Evolutionary conservation across 2,329 filamentous ascomycete genomes (phyloP), one percentile per base, ranked within the genome.

Genomic region (Fusarium lyarnte): DNA sequence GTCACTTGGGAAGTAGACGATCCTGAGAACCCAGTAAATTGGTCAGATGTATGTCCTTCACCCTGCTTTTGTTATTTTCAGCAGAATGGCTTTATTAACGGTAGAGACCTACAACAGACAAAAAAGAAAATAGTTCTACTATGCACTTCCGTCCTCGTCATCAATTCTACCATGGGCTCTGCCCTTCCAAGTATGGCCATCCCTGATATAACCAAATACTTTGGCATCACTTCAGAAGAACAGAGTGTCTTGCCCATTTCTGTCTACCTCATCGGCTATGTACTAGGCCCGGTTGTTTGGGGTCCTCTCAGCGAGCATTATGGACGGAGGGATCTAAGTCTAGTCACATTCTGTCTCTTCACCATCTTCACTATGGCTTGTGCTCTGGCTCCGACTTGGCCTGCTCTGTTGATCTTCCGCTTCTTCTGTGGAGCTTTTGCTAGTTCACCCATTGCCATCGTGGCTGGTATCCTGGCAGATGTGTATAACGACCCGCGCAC

Each of bases 141-240:
- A 31, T 84, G 87, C 1, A 86, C 87, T 3, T 88, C 90, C 81
- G 78, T 87, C 70, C 84, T 87, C 58, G 90, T 93, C 46, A 84
- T 92, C 77, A 93, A 93, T 79, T 90, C 87, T 31, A 93, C 91
- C 14, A 88, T 93, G 81, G 88, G 88, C 3, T 91, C 88, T 45
- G 85, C 90, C 1, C 83, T 93, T 9, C 89, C 91, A 3, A 89
- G 89, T 61, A 91, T 91, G 78, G 89, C 89, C 19, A 85, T 90
- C 5, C 84, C 87, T 5, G 86, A 84, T 57, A 91, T 93, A 51
- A 82, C 86, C 6, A 77, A 80, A 6, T 84, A 91, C 72, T 93
- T 91, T 81, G 77, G 84, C 58, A 81, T 92, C 63, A 86, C 85
- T 0, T 85, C 84, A 5, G 68, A 82, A 35, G 77, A 79, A 21